Evolutionary conservation across 805 yeast genomes (phyloP).

Genomic region (Starmerella vitae): DNA sequence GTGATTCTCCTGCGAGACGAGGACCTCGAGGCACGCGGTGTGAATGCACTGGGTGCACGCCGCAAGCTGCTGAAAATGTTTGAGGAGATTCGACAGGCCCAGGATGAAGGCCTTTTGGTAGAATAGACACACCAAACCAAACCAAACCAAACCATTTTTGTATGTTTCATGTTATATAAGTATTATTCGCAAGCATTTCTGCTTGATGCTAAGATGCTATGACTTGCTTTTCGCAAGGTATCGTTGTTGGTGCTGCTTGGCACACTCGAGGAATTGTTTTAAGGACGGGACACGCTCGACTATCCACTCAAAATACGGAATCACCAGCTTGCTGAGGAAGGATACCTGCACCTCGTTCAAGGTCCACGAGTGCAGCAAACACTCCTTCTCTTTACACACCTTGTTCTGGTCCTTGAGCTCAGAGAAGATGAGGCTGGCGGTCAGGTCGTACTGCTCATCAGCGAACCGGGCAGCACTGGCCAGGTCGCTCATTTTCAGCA

Average conservation of each 20-base stretch:
- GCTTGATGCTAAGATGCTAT: too few relatives aligned
- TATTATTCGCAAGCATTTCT: too few relatives aligned
- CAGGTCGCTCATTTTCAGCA: constrained; percentile 90
- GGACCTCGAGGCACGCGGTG: constrained; percentile 65
- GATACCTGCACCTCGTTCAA: constrained; percentile 11
- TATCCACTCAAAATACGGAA: constrained; percentile 19
- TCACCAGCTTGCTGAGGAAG: constrained; percentile 9
- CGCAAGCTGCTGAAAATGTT: constrained; percentile 87
- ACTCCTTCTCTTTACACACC: constrained; percentile 4
- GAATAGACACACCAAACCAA: neutral
- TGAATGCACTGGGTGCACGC: constrained; percentile 89
- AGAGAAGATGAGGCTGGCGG: constrained; percentile 9
- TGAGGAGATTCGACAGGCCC: constrained; percentile 56
- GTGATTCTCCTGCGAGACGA: constrained; percentile 58
- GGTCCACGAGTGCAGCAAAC: constrained; percentile 1
- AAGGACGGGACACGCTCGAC: constrained; percentile 8
- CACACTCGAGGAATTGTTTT: constrained; percentile 2
- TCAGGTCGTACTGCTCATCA: constrained; percentile 9
- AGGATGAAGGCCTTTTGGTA: constrained; percentile 27
- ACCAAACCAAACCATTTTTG: too few relatives aligned
- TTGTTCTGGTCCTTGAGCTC: constrained; percentile 9
- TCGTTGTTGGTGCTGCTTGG: neutral
- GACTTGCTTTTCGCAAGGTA: neutral
- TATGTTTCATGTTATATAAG: too few relatives aligned
- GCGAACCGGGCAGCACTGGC: constrained; percentile 82